Evolutionary conservation across 108 stramenopile genomes (phyloP), one percentile per base, ranked within the genome.

Genomic region (Nannochloropsis salina): DNA sequence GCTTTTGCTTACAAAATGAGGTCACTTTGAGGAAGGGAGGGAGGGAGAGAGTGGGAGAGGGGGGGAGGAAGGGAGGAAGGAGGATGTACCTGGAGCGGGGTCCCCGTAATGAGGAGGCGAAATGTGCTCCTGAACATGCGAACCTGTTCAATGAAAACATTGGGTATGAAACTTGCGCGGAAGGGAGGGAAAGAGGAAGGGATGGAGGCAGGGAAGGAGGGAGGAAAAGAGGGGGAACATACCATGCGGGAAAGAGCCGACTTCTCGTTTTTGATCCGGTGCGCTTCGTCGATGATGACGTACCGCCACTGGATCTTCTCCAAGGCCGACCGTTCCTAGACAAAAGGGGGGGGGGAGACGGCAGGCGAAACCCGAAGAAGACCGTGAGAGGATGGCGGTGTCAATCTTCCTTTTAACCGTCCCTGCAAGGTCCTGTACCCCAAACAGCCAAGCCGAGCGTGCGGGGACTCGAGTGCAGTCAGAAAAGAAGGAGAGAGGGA

Each of bases 241-340:
- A 74, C 61, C 31, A 31, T 85, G 85, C 42, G 91, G 84, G 94
- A 93, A 40, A 97, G 92, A 42, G 92, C 91, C 6, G 93, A 94
- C 82, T 97, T 96, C 87, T 97, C 96, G 90, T 99, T 99, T 92
- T 99, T 99, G 94, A 99, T 98, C 51, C 99, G 93, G 90, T 99
- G 99, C 1, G 97, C 99, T 86, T 99, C 98, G 90, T 97, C 97
- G 86, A 96, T 92, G 84, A 94, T 90, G 40, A 94, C 43, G 82
- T 91, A 92, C 20, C 74, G 18, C 94, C 94, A 95, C 10, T 93
- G 85, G 80, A 97, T 96, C 85, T 93, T 94, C 31, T 86, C 86
- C 44, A 99, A 90, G 45, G 91, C 92, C 43, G 88, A 86, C 90
- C 93, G 93, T 87, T 97, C 96, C 89, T 97, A 97, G 20, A 92